Evolutionary conservation across 75 land plant genomes (phyloP), one percentile per base, ranked within the genome.

Genomic region (Pinus albicaulis): DNA sequence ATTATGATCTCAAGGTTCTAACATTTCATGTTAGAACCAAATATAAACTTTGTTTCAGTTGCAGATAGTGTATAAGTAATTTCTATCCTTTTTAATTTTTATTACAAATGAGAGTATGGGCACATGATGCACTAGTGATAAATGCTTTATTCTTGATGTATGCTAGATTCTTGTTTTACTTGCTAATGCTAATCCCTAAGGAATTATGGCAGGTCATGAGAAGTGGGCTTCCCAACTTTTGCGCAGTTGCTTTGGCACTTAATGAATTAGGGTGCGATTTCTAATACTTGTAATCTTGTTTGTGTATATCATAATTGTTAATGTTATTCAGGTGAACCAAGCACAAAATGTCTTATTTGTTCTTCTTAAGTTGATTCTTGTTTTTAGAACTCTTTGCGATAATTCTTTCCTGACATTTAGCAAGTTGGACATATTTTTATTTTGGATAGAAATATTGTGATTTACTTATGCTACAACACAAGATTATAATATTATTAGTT

Each of bases 161-260:
- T 68, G 52, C n/a, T 3, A 68, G 24, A 38, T 68, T 68, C 22
- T 38, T 63, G 53, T 20, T 68, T 10, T 20, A n/a, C 48, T 41
- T 68, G 52, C 11, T 41, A 20, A 65, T 44, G n/a, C 24, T 38
- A 68, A 68, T n/a, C 48, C 53, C 53, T 48, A 48, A 48, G 53
- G 11, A 48, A 48, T 48, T 3, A 48, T 55, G 66, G 15, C 88
- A 98, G 99, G 99, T 98, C 5, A 79, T 94, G 89, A 89, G 86
- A 81, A 98, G 98, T 79, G 99, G 99, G 31, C 31, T 98, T 64
- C 99, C 99, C 26, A 98, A 98, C 75, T 98, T 95, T 78, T 98
- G 99, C 91, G 99, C 98, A 69, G 99, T 95, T 71, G 99, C 99
- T 73, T 74, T 98, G 62, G 99, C 99, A 28, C 89, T 98, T 44